Evolutionary conservation across 306 rosid species (phyloP).

Genomic region (Psophocarpus tetragonolobus): DNA sequence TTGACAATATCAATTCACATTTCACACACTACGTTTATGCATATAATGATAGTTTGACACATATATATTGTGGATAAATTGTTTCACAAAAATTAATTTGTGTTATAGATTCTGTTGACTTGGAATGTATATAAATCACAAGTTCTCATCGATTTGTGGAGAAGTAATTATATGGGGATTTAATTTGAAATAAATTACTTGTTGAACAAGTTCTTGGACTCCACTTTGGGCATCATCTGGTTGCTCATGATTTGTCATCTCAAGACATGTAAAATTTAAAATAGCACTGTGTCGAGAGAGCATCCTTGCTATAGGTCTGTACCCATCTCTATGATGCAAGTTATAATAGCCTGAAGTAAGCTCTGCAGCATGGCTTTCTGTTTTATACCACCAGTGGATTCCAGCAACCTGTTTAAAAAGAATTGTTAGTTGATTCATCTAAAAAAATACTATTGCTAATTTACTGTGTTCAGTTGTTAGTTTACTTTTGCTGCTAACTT

Average conservation of each 20-base stretch:
- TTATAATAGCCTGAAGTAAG: constrained; percentile 92
- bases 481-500: constrained; percentile 87
- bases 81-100: neutral
- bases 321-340: constrained; percentile 75
- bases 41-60: neutral
- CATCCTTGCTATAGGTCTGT: constrained; percentile 85
- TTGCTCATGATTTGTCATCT: constrained; percentile 85
- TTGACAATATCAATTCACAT: neutral
- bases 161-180: neutral
- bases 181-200: constrained; percentile 44
- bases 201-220: constrained; percentile 83
- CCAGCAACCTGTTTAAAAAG: constrained; percentile 70
- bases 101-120: neutral
- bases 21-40: neutral
- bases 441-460: neutral
- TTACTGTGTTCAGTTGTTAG: neutral
- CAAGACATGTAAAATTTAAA: constrained; percentile 86
- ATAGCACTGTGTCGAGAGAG: constrained; percentile 70
- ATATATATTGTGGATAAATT: neutral
- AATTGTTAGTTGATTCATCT: constrained; percentile 16
- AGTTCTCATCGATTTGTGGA: neutral
- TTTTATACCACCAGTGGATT: constrained; percentile 93
- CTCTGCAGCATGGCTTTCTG: constrained; percentile 82
- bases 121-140: neutral
- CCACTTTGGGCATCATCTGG: constrained; percentile 56